Conservation (phyloP, 257 asterid species). For the Ballota nigra region DNA sequence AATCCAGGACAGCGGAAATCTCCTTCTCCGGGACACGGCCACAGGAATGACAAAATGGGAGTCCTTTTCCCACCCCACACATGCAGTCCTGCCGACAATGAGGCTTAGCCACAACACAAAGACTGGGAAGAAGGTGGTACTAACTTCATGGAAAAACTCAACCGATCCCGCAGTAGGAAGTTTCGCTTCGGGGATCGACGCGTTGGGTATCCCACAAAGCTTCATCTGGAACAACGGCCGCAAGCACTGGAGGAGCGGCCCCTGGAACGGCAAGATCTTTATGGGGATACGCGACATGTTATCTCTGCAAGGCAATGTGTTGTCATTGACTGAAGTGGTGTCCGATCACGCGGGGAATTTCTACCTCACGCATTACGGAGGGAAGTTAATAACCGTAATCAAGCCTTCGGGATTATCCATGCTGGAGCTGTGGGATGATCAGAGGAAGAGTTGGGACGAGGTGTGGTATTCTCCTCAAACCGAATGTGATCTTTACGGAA, state of each 20-base stretch:
- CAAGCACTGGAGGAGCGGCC: slow-evolving; percentile 48
- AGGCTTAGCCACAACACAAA: slow-evolving; percentile 29
- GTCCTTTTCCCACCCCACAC: slow-evolving; percentile 35
- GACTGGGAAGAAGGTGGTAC: slow-evolving; percentile 27
- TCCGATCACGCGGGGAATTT: neutral
- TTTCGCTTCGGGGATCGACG: slow-evolving; percentile 33
- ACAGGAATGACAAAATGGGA: slow-evolving; percentile 37
- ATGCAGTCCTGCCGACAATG: slow-evolving; percentile 30
- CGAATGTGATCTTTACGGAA: slow-evolving; percentile 36
- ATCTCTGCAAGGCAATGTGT: slow-evolving; percentile 26
- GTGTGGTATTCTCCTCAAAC: neutral
- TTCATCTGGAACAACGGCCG: slow-evolving; percentile 29
- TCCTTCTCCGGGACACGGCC: slow-evolving; percentile 25
- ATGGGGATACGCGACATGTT: slow-evolving; percentile 43
- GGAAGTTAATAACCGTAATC: neutral
- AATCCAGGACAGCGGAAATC: slow-evolving; percentile 39
- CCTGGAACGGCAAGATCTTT: slow-evolving; percentile 38
- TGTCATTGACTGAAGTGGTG: slow-evolving; percentile 22
- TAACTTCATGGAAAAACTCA: slow-evolving; percentile 40
- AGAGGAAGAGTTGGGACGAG: neutral
- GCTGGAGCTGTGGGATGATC: neutral
- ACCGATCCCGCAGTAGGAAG: slow-evolving; percentile 36
- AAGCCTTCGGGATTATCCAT: neutral
- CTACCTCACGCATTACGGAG: neutral
- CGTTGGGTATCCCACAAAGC: slow-evolving; percentile 27